A percentile compares a stretch with the other conserved stretches of the same genome.
phyloP scores from a whole-genome alignment of 139 green algal species.

The Closterium sp. region DNA sequence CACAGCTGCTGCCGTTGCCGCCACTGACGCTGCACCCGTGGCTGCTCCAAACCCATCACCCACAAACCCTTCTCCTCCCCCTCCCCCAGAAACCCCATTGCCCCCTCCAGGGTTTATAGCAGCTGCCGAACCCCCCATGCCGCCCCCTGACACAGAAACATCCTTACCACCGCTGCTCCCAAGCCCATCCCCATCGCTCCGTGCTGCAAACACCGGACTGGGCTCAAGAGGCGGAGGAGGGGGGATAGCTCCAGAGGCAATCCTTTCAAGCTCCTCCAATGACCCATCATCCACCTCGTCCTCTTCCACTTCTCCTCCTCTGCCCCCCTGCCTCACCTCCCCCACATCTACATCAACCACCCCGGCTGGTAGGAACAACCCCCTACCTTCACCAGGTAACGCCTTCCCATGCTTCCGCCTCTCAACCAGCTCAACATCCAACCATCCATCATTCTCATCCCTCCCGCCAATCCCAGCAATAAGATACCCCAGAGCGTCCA shows the following conservation, averaged over 20 bases:
- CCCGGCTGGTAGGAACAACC: not conserved
- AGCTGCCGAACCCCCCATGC: not conserved
- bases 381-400: not conserved
- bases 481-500: not conserved
- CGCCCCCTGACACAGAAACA: not conserved
- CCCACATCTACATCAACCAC: not conserved
- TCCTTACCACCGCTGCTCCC: not conserved
- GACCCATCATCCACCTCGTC: not conserved
- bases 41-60: not conserved
- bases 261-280: not conserved
- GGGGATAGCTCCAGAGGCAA: not conserved
- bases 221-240: not conserved
- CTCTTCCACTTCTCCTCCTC: not conserved
- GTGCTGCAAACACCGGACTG: not conserved
- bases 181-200: not conserved
- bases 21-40: not conserved
- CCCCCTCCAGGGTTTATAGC: not conserved
- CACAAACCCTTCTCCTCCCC: not conserved
- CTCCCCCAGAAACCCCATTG: not conserved
- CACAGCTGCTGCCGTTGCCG: not conserved
- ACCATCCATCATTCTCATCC: not conserved
- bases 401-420: not conserved
- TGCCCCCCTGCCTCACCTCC: not conserved
- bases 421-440: not conserved
- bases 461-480: not conserved